Evolutionary conservation across 305 asterid species (phyloP).

Genomic region (Euphrasia arctica): DNA sequence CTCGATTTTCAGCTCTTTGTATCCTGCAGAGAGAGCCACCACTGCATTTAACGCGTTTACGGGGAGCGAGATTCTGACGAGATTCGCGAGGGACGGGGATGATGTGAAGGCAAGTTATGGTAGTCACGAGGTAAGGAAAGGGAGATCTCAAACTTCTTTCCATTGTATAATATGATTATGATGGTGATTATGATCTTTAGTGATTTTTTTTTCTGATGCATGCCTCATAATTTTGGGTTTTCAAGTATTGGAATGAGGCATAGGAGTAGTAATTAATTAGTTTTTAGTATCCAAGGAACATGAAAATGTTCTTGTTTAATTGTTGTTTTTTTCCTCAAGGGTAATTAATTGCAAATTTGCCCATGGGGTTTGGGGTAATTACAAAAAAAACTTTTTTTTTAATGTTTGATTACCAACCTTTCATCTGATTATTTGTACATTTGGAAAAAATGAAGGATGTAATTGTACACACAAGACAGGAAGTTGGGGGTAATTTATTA

Average conservation of each 20-base stretch:
- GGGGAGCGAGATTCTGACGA: slow-evolving; percentile 39
- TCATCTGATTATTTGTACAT: neutral
- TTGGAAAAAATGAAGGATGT: neutral
- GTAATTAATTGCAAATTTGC: neutral
- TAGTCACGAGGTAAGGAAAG: slow-evolving; percentile 13
- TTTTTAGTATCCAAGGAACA: slow-evolving; percentile 13
- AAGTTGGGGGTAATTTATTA: neutral
- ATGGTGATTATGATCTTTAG: slow-evolving; percentile 8
- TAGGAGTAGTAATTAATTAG: slow-evolving; percentile 22
- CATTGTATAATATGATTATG: slow-evolving; percentile 23
- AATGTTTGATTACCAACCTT: neutral
- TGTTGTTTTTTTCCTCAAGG: neutral
- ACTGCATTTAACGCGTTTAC: slow-evolving; percentile 51
- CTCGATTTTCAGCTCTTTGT: slow-evolving; percentile 46
- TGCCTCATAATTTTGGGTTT: slow-evolving; percentile 41
- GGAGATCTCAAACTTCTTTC: slow-evolving; percentile 26
- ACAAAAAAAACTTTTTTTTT: neutral
- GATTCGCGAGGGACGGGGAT: slow-evolving; percentile 36
- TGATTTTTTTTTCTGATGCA: slow-evolving; percentile 5
- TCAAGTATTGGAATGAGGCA: slow-evolving; percentile 35
- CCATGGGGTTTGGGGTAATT: neutral
- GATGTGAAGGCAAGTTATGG: slow-evolving; percentile 22
- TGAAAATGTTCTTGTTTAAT: neutral
- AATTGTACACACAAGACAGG: neutral
- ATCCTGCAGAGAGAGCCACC: slow-evolving; percentile 33